Base-by-base conservation (phyloP, 176 grass and related monocot genomes). In the Cocos nucifera region DNA sequence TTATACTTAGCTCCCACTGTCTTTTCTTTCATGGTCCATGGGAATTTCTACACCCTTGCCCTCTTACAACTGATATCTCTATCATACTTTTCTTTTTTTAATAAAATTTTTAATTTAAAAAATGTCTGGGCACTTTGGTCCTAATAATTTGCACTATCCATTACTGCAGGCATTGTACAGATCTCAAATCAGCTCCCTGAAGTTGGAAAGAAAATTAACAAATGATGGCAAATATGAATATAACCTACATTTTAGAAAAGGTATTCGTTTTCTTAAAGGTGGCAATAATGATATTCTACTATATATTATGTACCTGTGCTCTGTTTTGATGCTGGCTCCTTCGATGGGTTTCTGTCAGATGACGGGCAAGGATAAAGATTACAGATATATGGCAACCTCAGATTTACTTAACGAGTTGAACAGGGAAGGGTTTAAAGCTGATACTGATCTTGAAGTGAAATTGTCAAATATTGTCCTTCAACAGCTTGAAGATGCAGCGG, bases 351-450 rank as follows among this genome's bases (percentile, higher is more conserved):
- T 68, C 54, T 66, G 56, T 64, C 69, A 95, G 85, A 95, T 95
- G 89, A 95, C 82, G 7, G 89, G 89, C 48, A 95, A 95, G 63
- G 89, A 95, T 72, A 95, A 95, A 69, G 89, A 95, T 64, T 95
- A 95, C 58, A 85, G 85, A 79, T 95, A 95, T 73, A 95, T 95
- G 89, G 89, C 89, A 71, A 95, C 89, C 58, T 95, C 89, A 19
- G 85, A 95, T 85, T 77, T 95, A 20, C 75, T 95, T 54, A 85
- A 73, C 64, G 89, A 95, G 71, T 75, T 95, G 72, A 80, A 78
- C 73, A 95, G 72, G 67, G 78, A 89, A 21, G 58, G 53, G 27
- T 95, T 95, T 66, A 89, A 77, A 85, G 75, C 81, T 64, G 85
- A 95, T 65, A 67, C 74, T 70, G 85, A 89, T 50, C 57, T 95